Percentiles rank a stretch among this genome's conserved stretches.
These are phyloP conservation scores for Epichloe scottii DNA, from an alignment of 2,329 filamentous ascomycete species.

Conservation along the genomic window DNA sequence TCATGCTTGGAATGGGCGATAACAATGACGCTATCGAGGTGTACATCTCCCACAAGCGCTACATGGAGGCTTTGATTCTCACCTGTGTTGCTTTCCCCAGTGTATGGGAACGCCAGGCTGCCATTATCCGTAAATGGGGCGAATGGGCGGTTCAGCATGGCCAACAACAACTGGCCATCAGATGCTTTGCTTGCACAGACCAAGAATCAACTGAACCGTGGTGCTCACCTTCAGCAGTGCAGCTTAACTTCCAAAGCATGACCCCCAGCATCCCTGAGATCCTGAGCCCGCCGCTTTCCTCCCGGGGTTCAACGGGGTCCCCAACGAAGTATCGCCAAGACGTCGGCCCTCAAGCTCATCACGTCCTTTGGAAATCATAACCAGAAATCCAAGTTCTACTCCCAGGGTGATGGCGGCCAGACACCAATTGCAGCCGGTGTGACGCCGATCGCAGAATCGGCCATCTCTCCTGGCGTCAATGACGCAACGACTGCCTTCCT, in stretches of 20 bases:
- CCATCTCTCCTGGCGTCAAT: constrained; percentile 47
- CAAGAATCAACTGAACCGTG: constrained; percentile 76
- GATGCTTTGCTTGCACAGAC: constrained; percentile 86
- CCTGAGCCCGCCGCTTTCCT: constrained; percentile 61
- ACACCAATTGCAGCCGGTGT: constrained; percentile 75
- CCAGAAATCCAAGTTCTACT: constrained; percentile 53
- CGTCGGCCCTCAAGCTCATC: constrained; percentile 78
- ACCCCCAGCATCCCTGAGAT: constrained; percentile 45
- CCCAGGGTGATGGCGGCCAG: constrained; percentile 39
- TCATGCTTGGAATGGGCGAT: constrained; percentile 85
- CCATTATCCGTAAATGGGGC: constrained; percentile 87
- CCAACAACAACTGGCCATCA: constrained; percentile 79
- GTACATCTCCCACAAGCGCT: constrained; percentile 82
- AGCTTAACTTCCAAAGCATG: constrained; percentile 42
- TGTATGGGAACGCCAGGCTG: constrained; percentile 85
- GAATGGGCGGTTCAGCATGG: constrained; percentile 79
- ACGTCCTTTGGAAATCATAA: constrained; percentile 65
- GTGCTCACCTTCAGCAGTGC: constrained; percentile 68
- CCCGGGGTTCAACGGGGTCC: constrained; percentile 49
- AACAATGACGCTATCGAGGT: constrained; percentile 91
- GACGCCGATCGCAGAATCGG: constrained; percentile 77
- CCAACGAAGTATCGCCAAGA: constrained; percentile 57
- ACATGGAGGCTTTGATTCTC: constrained; percentile 85
- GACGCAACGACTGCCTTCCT: constrained; percentile 56
- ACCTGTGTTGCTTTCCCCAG: constrained; percentile 70